Conservation (phyloP, 2,329 filamentous ascomycete genomes). For the Westerdykella sp. region DNA sequence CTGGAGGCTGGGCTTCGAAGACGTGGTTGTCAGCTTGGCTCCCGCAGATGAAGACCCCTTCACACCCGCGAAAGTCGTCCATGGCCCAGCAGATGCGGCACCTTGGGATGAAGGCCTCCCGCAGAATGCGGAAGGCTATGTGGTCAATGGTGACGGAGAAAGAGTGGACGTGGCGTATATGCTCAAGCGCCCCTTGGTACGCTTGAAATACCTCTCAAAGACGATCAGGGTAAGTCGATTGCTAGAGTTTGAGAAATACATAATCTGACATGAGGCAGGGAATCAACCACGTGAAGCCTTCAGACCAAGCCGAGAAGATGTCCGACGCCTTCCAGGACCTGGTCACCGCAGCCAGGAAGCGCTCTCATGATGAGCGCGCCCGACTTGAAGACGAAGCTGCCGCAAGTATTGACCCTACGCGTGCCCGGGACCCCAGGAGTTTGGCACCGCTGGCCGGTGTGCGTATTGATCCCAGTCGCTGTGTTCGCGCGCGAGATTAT, state of each 20-base stretch:
- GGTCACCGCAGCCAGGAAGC: slow-evolving; percentile 68
- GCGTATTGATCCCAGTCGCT: slow-evolving; percentile 66
- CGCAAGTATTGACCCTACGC: slow-evolving; percentile 70
- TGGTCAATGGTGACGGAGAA: slow-evolving; percentile 70
- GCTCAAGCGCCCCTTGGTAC: slow-evolving; percentile 78
- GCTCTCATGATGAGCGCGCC: slow-evolving; percentile 65
- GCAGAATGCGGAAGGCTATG: slow-evolving; percentile 54
- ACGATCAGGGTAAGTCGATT: slow-evolving; percentile 59
- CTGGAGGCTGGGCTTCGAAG: slow-evolving; percentile 91
- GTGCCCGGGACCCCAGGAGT: slow-evolving; percentile 71
- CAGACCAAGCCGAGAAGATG: slow-evolving; percentile 53
- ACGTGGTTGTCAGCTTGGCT: slow-evolving; percentile 87
- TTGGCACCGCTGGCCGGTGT: slow-evolving; percentile 65
- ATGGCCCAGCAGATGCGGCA: slow-evolving; percentile 43
- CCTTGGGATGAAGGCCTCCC: slow-evolving; percentile 51
- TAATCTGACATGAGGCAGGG: slow-evolving; percentile 34
- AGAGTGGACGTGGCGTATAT: slow-evolving; percentile 91
- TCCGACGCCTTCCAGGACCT: slow-evolving; percentile 62
- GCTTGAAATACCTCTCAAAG: slow-evolving; percentile 81
- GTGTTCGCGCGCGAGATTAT: slow-evolving; percentile 82
- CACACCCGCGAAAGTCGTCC: slow-evolving; percentile 36
- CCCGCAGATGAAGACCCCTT: slow-evolving; percentile 60
- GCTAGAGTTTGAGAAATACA: background rate
- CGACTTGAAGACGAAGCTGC: slow-evolving; percentile 82
- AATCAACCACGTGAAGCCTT: slow-evolving; percentile 52